phyloP scores from a whole-genome alignment of 2,329 filamentous ascomycete genomes.

The Sclerotinia sclerotiorum region DNA sequence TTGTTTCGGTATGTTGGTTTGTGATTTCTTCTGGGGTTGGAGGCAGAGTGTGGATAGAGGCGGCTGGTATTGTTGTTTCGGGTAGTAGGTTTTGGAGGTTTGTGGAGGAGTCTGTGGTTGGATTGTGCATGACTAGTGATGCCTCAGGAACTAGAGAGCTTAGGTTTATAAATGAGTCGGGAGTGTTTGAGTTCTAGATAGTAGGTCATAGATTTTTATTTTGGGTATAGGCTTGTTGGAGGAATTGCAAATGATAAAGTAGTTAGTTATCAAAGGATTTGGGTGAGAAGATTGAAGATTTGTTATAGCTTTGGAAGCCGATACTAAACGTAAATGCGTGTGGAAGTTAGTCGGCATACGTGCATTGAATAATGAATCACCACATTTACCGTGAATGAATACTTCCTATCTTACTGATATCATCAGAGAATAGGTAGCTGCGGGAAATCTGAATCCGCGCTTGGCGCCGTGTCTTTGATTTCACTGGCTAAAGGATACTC shows the following conservation, averaged over 20 bases:
- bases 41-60: not conserved
- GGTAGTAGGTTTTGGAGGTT: not conserved
- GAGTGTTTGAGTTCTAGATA: not conserved
- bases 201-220: not conserved
- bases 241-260: not conserved
- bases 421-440: not conserved
- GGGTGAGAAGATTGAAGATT: not conserved
- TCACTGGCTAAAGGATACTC: not conserved
- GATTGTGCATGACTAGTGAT: not conserved
- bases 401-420: not conserved
- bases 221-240: not conserved
- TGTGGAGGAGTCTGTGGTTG: not conserved
- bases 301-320: not conserved
- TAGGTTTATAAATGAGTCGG: not conserved
- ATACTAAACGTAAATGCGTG: not conserved
- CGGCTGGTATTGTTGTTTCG: no score
- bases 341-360: not conserved
- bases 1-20: not conserved
- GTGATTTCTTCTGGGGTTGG: no score
- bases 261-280: not conserved
- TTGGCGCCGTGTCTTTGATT: not conserved
- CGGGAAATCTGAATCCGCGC: not conserved
- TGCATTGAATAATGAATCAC: not conserved
- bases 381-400: conserved; percentile 5
- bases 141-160: not conserved